Evolutionary conservation across 2,329 filamentous ascomycete species (phyloP).

Genomic region (Talaromyces atroroseus): DNA sequence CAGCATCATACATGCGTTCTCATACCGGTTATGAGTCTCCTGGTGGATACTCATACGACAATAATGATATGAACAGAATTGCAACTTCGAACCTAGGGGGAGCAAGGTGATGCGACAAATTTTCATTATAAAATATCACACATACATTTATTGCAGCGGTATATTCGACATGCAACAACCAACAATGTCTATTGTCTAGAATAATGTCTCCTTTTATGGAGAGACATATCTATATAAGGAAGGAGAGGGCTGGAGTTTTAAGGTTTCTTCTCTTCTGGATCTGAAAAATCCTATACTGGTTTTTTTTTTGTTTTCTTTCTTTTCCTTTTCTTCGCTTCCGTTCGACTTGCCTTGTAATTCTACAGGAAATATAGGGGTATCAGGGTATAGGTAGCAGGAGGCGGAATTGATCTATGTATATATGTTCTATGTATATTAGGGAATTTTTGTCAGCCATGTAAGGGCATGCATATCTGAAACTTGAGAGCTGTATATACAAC

Average conservation of each 20-base stretch:
- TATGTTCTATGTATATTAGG: neutral
- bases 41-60: conserved; percentile 6
- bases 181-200: neutral
- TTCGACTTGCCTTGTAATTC: neutral
- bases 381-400: neutral
- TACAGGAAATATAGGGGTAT: neutral
- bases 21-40: conserved; percentile 20
- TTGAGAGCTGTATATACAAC: neutral
- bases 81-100: neutral
- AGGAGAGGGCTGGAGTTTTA: neutral
- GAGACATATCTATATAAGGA: neutral
- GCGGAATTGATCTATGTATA: neutral
- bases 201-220: neutral
- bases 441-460: neutral
- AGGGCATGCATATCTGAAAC: neutral
- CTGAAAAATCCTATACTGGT: too few species aligned
- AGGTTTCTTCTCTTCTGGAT: neutral
- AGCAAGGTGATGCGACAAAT: neutral
- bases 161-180: neutral
- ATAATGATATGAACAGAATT: conserved; percentile 4
- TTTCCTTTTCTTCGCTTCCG: neutral
- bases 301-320: neutral
- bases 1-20: conserved; percentile 28
- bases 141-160: neutral
- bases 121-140: neutral